Evolutionary conservation across 768 basidiomycete species (phyloP).

Genomic region (Amanita subjunquillea): DNA sequence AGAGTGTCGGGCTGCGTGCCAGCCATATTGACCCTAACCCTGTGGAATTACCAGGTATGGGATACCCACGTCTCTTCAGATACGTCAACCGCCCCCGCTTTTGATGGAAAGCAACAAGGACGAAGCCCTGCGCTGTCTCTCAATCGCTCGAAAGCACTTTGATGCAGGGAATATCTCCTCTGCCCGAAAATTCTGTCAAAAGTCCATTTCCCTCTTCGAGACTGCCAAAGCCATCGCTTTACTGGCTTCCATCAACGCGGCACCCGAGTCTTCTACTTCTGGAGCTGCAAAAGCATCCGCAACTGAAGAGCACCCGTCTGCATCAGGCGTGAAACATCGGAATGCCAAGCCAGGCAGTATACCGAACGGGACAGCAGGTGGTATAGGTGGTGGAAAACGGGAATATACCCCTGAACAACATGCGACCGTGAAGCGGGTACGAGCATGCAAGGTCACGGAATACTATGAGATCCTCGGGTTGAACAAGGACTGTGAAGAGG

Average conservation of each 20-base stretch:
- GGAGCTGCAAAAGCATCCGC: constrained; percentile 25
- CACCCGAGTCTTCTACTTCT: constrained; percentile 31
- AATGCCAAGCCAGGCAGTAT: constrained; percentile 21
- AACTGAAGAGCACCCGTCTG: constrained; percentile 60
- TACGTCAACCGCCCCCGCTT: not conserved
- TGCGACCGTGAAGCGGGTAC: constrained; percentile 76
- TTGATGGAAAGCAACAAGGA: constrained; percentile 84
- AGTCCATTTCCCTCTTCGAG: constrained; percentile 74
- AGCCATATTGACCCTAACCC: constrained; percentile 8
- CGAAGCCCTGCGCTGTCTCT: constrained; percentile 75
- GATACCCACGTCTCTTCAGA: constrained; percentile 7
- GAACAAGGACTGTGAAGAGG: constrained; percentile 74
- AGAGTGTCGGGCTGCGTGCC: constrained; percentile 30
- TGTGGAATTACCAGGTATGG: constrained; percentile 2
- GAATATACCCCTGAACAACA: constrained; percentile 82
- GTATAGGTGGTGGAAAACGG: constrained; percentile 62
- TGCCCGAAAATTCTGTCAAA: constrained; percentile 83
- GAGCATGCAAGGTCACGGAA: constrained; percentile 75
- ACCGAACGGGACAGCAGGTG: constrained; percentile 42
- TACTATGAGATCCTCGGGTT: constrained; percentile 89
- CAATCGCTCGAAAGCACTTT: constrained; percentile 68
- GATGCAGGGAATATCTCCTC: constrained; percentile 62
- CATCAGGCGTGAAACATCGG: constrained; percentile 62
- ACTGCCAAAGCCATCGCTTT: constrained; percentile 68
- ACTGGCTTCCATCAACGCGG: constrained; percentile 52